These are phyloP conservation scores for Adansonia madagascariensis DNA, from an alignment of 441 rosid species.

Conservation along the genomic window DNA sequence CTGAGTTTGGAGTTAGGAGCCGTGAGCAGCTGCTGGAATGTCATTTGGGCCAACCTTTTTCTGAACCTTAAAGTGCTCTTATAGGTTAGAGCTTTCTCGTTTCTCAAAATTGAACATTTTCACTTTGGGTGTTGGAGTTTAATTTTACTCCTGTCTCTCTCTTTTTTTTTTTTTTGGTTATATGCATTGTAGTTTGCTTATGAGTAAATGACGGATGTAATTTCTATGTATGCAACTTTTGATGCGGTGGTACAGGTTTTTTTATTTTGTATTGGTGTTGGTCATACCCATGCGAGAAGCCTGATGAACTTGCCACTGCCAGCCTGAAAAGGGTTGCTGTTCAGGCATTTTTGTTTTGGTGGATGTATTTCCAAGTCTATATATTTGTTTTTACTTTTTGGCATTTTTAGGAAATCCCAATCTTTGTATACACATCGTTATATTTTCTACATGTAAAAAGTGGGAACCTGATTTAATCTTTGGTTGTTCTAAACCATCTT, in stretches of 20 bases:
- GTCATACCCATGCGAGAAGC: not conserved
- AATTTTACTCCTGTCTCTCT: not conserved
- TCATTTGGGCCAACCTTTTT: not conserved
- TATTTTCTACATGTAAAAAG: not conserved
- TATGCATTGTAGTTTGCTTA: not conserved
- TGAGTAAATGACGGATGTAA: not conserved
- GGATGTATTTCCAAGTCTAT: not conserved
- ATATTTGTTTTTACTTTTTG: not conserved
- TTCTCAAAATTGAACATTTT: not conserved
- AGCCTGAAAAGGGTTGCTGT: not conserved
- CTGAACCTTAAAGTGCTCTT: not conserved
- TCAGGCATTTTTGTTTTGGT: not conserved
- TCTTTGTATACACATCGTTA: not conserved
- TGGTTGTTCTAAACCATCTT: not conserved
- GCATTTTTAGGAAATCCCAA: not conserved
- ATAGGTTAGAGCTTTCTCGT: not conserved
- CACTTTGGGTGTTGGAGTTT: not conserved
- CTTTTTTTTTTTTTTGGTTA: not conserved
- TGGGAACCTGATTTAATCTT: not conserved
- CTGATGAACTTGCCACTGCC: constrained; percentile 17
- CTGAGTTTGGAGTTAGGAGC: not conserved
- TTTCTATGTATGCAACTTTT: not conserved
- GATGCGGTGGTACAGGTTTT: not conserved
- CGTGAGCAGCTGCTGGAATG: not conserved
- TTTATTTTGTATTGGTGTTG: not conserved